Evolutionary conservation across 1,284 basidiomycete species (phyloP), one percentile per base, ranked within the genome.

Genomic region (Marasmius oreades): DNA sequence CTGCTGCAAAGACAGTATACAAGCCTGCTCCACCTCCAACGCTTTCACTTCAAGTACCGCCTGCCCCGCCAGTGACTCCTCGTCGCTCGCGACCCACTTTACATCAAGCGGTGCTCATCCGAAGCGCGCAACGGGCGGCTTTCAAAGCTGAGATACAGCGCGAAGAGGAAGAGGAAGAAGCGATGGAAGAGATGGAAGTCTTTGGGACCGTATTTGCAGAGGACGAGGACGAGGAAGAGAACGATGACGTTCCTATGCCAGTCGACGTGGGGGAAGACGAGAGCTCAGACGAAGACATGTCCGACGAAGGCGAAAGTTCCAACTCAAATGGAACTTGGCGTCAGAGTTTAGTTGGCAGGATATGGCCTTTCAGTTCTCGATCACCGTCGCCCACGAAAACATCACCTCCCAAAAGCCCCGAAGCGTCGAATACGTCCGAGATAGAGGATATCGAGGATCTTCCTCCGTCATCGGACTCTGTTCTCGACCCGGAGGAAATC

Each of bases 61-160:
- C 56, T 14, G 56, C 57, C 12, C 60, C 63, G 8, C 56, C 61
- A 5, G 57, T 59, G 11, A 62, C 59, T 22, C 60, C 46, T 2
- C 57, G 55, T 50, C 64, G 67, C 47, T 69, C 70, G 3, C 71
- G 78, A 2, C 71, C 75, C 11, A 82, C 81, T 1, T 69, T 90
- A 1, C 86, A 90, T 63, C 80, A 82, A 12, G 84, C 84, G 0
- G 86, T 89, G 1, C 72, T 90, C 16, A 81, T 90, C 28, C 78
- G 86, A 8, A 85, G 82, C 34, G 85, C 85, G 0, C 86, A 88
- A 62, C 74, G 83, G 14, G 79, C 79, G 0, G 77, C 80, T 0
- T 59, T 82, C 59, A 67, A 60, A 26, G 63, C 60, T 5, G 67
- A 69, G 43, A 68, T 70, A 20, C 39, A 42, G 39, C 39, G 39